phyloP scores from a whole-genome alignment of 306 rosid genomes.

The Boehmeria nivea region DNA sequence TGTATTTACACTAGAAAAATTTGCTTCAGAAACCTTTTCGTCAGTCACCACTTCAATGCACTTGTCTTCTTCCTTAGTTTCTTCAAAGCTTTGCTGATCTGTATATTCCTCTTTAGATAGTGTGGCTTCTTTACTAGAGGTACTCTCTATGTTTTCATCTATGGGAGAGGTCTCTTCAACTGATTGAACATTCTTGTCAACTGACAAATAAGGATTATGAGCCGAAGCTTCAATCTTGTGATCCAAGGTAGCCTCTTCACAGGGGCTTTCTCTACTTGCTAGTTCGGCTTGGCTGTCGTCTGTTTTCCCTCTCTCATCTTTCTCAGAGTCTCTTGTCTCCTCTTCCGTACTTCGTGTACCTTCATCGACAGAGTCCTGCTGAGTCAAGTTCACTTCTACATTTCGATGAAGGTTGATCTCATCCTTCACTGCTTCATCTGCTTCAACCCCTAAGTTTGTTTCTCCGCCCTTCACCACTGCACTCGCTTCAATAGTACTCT shows the following conservation, averaged over 20 bases:
- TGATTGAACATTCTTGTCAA: background rate
- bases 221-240: background rate
- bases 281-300: conserved; percentile 9
- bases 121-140: no score
- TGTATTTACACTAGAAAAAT: conserved; percentile 11
- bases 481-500: background rate
- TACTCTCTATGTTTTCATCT: no score
- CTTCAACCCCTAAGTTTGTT: conserved; percentile 14
- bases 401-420: conserved; percentile 17
- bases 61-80: conserved; percentile 7
- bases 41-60: conserved; percentile 2
- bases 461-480: conserved; percentile 12
- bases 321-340: conserved; percentile 14
- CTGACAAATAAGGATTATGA: no score
- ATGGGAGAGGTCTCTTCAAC: conserved; percentile 17
- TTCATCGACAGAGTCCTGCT: conserved; percentile 20
- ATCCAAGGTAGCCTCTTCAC: conserved; percentile 14
- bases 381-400: conserved; percentile 19
- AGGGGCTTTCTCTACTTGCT: conserved; percentile 12
- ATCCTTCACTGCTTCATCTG: conserved; percentile 11
- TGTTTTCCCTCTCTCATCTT: conserved; percentile 10
- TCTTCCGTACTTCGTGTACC: conserved; percentile 8
- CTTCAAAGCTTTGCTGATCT: conserved; percentile 5
- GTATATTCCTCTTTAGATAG: background rate
- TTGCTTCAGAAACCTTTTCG: conserved; percentile 14